phyloP scores from a whole-genome alignment of 805 yeast genomes.

The Cephaloascus fragrans region DNA sequence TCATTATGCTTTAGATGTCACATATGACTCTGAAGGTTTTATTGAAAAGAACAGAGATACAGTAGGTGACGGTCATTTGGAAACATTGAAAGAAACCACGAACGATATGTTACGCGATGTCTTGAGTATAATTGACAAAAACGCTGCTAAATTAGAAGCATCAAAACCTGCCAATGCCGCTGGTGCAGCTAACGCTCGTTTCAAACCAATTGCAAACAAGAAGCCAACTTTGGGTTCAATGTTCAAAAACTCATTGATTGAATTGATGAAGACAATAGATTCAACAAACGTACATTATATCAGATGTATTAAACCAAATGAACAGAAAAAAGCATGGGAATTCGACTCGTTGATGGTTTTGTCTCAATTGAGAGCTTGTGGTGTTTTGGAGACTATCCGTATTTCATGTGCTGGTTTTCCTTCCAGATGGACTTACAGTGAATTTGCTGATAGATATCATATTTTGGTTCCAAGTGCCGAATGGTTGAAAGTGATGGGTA shows the following conservation, averaged over 20 bases:
- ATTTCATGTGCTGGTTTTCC: conserved; percentile 98
- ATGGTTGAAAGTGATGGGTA: conserved; percentile 53
- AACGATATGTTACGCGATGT: conserved; percentile 60
- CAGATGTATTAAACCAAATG: conserved; percentile 96
- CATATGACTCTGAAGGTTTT: conserved; percentile 88
- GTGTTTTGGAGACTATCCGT: conserved; percentile 93
- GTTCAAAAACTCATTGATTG: conserved; percentile 86
- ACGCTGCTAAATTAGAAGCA: conserved; percentile 39
- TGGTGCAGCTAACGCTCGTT: conserved; percentile 15
- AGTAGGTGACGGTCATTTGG: conserved; percentile 91
- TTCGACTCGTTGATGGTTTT: conserved; percentile 93
- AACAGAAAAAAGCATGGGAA: conserved; percentile 89
- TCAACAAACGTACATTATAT: conserved; percentile 95
- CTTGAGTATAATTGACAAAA: conserved; percentile 53
- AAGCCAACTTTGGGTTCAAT: conserved; percentile 94
- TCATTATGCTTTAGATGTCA: conserved; percentile 92
- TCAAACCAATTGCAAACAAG: conserved; percentile 41
- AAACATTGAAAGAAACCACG: conserved; percentile 61
- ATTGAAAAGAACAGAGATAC: conserved; percentile 97
- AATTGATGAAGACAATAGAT: conserved; percentile 85
- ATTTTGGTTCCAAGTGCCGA: conserved; percentile 64
- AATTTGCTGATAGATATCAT: conserved; percentile 84
- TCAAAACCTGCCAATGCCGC: conserved; percentile 13
- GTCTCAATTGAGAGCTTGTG: conserved; percentile 94
- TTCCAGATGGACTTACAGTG: conserved; percentile 89